Evolutionary conservation across 2,329 filamentous ascomycete species (phyloP), one percentile per base, ranked within the genome.

Genomic region (Exophiala bonariae): DNA sequence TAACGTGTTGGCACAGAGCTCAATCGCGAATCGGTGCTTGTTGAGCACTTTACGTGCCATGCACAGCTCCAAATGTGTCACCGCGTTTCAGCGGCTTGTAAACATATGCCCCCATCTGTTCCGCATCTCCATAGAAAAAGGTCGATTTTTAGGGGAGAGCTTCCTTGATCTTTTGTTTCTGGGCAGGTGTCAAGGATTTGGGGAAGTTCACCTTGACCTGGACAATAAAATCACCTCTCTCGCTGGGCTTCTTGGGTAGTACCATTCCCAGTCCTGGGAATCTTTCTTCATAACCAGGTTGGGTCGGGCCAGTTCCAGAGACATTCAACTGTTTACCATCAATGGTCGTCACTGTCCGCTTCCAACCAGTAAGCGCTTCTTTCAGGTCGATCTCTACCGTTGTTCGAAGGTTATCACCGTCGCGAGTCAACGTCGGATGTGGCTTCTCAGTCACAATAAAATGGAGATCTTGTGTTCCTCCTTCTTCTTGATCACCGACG

Each of bases 401-500:
- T 62, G 87, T 82, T 49, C 87, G 75, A 36, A 99, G 75, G 61
- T 97, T 87, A 69, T 97, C 92, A 58, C 89, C 90, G 48, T 95
- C 87, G 52, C 93, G 89, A 50, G 80, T 85, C 72, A 89, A 95
- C 34, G 89, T 78, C 1, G 88, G 80, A 61, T 99, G 90, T 28
- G 84, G 77, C 85, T 96, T 96, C 88, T 95, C 92, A 69, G 90
- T 86, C 17, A 99, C 81, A 49, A 99, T 86, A 61, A 99, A 95
- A 67, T 96, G 91, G 42, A 99, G 71, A 69, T 99, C 93, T 68
- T 99, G 93, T 49, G 90, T 88, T 11, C 92, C 92, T 33, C 93
- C 93, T 64, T 97, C 93, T 52, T 96, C 90, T 67, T 97, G 91
- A 68, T 99, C 93, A 9, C 93, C 93, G n/a, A 99, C 91, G 33